phyloP scores from a whole-genome alignment of 2,329 filamentous ascomycete species.

The Talaromyces sp. region DNA sequence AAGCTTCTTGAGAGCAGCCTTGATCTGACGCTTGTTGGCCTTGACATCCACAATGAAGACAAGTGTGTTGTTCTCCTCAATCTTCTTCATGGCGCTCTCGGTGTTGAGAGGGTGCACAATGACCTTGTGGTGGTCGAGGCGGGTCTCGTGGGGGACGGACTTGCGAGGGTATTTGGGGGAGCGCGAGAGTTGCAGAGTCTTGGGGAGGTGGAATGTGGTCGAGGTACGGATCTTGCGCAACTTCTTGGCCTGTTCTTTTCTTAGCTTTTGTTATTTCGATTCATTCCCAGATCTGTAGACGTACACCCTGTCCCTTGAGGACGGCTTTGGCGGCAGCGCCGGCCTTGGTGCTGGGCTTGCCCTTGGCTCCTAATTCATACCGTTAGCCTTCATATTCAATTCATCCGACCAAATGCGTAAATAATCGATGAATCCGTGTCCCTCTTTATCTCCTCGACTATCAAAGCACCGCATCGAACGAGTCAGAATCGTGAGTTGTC shows the following conservation, averaged over 20 bases:
- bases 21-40: constrained; percentile 99
- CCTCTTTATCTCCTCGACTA: constrained; percentile 7
- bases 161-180: constrained; percentile 95
- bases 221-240: constrained; percentile 86
- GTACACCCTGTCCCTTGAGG: constrained; percentile 94
- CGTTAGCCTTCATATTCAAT: constrained; percentile 12
- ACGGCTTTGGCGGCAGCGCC: constrained; percentile 92
- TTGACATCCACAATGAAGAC: constrained; percentile 96
- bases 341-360: constrained; percentile 64
- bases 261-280: constrained; percentile 19
- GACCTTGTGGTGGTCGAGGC: constrained; percentile 96
- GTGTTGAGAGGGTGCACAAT: constrained; percentile 99
- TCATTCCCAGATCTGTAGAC: constrained; percentile 38
- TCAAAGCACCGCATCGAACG: constrained; percentile 6
- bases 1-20: constrained; percentile 95
- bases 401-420: background rate
- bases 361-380: constrained; percentile 21
- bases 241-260: constrained; percentile 69
- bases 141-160: constrained; percentile 82
- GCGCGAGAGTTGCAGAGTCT: constrained; percentile 89
- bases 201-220: constrained; percentile 96
- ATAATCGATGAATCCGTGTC: background rate
- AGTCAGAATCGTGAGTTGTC: background rate
- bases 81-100: constrained; percentile 99
- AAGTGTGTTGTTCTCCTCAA: constrained; percentile 99